Evolutionary conservation across 805 yeast genomes (phyloP).

Genomic region (Brettanomyces bruxellensis): DNA sequence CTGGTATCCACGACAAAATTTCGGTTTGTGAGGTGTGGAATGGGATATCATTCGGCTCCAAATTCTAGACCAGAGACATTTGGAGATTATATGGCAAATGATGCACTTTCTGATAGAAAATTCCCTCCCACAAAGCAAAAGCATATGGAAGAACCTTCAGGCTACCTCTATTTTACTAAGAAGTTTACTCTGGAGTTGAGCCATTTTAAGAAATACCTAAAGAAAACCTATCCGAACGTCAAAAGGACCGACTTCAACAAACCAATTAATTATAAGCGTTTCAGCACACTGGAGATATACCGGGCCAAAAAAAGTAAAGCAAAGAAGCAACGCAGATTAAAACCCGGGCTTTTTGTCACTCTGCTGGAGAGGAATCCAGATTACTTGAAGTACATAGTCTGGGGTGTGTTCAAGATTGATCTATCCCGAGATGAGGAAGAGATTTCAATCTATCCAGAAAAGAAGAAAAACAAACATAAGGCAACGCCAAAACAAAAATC

Average conservation of each 20-base stretch:
- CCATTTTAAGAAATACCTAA: constrained; percentile 7
- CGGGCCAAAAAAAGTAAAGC: background rate
- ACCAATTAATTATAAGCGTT: background rate
- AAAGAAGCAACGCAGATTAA: constrained; percentile 4
- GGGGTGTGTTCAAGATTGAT: constrained; percentile 3
- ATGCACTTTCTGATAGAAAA: background rate
- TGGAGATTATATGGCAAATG: constrained; percentile 6
- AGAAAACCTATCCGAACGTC: background rate
- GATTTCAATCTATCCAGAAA: too few species aligned
- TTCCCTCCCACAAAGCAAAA: background rate
- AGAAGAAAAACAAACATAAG: too few species aligned
- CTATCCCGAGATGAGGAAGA: background rate
- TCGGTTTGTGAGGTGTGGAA: too few species aligned
- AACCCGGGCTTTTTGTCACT: constrained; percentile 10
- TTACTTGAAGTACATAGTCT: constrained; percentile 8
- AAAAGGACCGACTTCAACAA: background rate
- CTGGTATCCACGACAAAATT: too few species aligned
- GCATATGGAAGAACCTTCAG: constrained; percentile 5
- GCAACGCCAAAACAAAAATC: background rate
- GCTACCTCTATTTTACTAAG: constrained; percentile 13
- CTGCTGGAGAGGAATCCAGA: constrained; percentile 17
- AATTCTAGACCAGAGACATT: constrained; percentile 4
- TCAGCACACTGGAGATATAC: constrained; percentile 1
- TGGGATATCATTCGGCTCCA: too few species aligned
- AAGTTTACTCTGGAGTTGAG: constrained; percentile 14